These are phyloP conservation scores for Pseudocercospora fijiensis DNA, from an alignment of 2,329 filamentous ascomycete genomes.

Conservation along the genomic window DNA sequence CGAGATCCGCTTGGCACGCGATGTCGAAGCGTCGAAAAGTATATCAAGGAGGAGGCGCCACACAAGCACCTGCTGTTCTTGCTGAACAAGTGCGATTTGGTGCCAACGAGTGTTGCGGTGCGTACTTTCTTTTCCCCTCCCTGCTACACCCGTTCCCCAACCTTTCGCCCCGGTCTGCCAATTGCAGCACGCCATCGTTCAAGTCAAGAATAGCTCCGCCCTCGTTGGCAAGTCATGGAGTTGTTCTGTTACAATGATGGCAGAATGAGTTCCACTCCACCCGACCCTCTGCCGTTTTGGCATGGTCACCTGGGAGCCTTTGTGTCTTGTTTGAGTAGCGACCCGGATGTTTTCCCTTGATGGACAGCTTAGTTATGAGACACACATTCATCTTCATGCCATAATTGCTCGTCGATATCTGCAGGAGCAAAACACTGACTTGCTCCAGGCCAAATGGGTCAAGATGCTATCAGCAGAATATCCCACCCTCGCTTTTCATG, in stretches of 20 bases:
- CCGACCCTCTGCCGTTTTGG: constrained; percentile 86
- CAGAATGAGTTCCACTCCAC: constrained; percentile 74
- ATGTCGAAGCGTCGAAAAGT: constrained; percentile 88
- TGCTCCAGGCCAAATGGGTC: constrained; percentile 82
- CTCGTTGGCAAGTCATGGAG: constrained; percentile 65
- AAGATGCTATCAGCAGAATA: constrained; percentile 83
- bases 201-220: constrained; percentile 81
- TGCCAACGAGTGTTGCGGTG: constrained; percentile 92
- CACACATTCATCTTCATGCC: constrained; percentile 64
- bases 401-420: neutral
- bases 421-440: constrained; percentile 23
- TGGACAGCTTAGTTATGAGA: constrained; percentile 98
- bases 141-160: constrained; percentile 13
- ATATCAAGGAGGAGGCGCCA: constrained; percentile 85
- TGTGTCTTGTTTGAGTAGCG: constrained; percentile 98
- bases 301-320: constrained; percentile 65
- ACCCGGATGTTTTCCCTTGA: constrained; percentile 67
- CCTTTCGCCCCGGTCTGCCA: constrained; percentile 23
- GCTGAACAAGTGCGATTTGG: constrained; percentile 87
- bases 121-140: constrained; percentile 55
- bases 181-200: constrained; percentile 66
- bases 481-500: constrained; percentile 91
- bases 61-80: constrained; percentile 95
- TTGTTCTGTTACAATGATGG: constrained; percentile 99
- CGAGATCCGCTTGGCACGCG: constrained; percentile 86